These are phyloP conservation scores for Avena insularis DNA, from an alignment of 176 grass and related monocot genomes.

Conservation along the genomic window DNA sequence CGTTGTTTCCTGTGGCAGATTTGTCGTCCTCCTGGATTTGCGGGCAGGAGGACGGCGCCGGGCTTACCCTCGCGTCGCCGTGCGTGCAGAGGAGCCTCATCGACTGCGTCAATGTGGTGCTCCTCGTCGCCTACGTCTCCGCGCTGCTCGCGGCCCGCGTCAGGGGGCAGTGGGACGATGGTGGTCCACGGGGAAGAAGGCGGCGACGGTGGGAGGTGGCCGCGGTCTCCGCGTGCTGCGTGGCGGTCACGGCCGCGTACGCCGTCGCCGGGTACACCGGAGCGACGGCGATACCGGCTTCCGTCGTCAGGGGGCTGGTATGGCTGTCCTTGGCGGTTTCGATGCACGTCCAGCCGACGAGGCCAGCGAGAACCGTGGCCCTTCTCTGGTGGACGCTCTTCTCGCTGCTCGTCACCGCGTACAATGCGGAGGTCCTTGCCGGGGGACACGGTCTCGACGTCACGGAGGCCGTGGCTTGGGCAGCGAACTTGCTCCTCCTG, in stretches of 20 bases:
- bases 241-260: constrained; percentile 16
- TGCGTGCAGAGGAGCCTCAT: constrained; percentile 55
- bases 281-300: background rate
- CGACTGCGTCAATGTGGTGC: constrained; percentile 41
- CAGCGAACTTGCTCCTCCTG: constrained; percentile 62
- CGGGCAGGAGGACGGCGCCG: background rate
- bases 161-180: background rate
- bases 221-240: constrained; percentile 43
- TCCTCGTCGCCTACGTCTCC: constrained; percentile 38
- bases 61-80: constrained; percentile 29
- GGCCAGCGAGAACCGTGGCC: constrained; percentile 33
- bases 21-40: constrained; percentile 51
- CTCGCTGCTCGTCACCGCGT: constrained; percentile 61
- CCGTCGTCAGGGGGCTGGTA: constrained; percentile 50
- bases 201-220: background rate
- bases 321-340: constrained; percentile 63
- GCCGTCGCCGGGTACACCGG: constrained; percentile 16
- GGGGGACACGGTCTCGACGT: constrained; percentile 12
- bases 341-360: constrained; percentile 57
- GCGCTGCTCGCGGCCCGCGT: constrained; percentile 33
- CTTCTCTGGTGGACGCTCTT: constrained; percentile 77
- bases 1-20: constrained; percentile 35
- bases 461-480: constrained; percentile 62
- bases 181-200: background rate
- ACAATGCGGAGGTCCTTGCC: constrained; percentile 54